Evolutionary conservation across 2,329 filamentous ascomycete species (phyloP).

Genomic region (Cercospora beticola): DNA sequence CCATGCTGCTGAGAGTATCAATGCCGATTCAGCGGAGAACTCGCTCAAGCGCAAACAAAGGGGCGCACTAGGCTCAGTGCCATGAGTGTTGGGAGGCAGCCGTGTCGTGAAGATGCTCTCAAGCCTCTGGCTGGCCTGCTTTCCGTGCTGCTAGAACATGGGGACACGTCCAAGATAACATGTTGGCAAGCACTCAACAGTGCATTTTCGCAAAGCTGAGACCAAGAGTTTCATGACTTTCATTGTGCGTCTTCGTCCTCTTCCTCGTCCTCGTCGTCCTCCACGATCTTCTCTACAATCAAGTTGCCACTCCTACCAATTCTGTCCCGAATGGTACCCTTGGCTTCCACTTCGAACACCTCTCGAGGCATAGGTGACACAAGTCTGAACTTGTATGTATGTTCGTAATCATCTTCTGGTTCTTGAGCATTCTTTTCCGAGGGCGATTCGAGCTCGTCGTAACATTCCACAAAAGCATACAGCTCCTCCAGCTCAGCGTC

Average conservation of each 20-base stretch:
- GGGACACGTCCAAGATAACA: not conserved
- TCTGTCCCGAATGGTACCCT: conserved; percentile 65
- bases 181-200: not conserved
- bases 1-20: not conserved
- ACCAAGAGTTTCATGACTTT: not conserved
- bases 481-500: conserved; percentile 79
- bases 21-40: not conserved
- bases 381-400: conserved; percentile 81
- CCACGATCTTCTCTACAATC: conserved; percentile 71
- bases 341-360: conserved; percentile 69
- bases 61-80: not conserved
- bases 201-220: not conserved
- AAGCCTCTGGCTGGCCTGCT: not conserved
- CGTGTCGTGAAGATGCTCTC: not conserved
- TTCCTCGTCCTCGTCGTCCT: conserved; percentile 56
- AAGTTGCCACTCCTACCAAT: conserved; percentile 84
- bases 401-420: conserved; percentile 66
- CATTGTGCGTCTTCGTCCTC: conserved; percentile 26
- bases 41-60: not conserved
- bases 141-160: not conserved
- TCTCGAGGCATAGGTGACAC: conserved; percentile 82
- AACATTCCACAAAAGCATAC: conserved; percentile 95
- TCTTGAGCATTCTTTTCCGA: conserved; percentile 45
- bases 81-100: not conserved
- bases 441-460: conserved; percentile 58